Conservation (phyloP, 2,329 filamentous ascomycete species). For the Xylariaceae sp. region DNA sequence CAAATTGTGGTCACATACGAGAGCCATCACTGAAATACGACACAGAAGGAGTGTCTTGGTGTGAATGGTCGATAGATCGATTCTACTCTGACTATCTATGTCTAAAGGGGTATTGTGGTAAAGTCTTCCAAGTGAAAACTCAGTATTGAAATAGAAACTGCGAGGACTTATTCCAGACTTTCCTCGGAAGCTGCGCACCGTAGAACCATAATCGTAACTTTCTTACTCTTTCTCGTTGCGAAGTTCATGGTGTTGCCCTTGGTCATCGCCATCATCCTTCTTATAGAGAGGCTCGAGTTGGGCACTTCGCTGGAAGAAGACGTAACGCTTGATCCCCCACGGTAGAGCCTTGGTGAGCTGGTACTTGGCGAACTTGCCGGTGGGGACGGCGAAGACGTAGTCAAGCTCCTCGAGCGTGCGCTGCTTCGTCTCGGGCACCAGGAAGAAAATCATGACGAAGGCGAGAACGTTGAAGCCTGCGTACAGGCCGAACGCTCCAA, state of each 20-base stretch:
- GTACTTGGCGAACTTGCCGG: constrained; percentile 48
- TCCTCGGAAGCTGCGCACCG: too few species aligned
- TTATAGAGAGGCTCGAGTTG: constrained; percentile 40
- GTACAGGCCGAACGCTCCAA: constrained; percentile 56
- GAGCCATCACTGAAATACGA: background rate
- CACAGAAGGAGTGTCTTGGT: background rate
- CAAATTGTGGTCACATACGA: too few species aligned
- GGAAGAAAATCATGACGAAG: constrained; percentile 54
- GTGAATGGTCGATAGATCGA: constrained; percentile 3
- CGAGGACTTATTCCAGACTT: background rate
- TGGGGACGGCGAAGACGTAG: constrained; percentile 53
- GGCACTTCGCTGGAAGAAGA: constrained; percentile 41
- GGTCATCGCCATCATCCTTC: constrained; percentile 31
- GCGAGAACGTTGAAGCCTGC: constrained; percentile 54
- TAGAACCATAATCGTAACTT: too few species aligned
- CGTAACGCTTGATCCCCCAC: constrained; percentile 46
- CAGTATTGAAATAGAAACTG: background rate
- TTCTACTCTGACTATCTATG: constrained; percentile 16
- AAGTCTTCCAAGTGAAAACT: constrained; percentile 5
- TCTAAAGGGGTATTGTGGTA: constrained; percentile 15
- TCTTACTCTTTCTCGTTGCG: too few species aligned
- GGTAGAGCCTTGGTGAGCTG: constrained; percentile 47
- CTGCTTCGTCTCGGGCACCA: constrained; percentile 58
- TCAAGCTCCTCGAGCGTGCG: constrained; percentile 58
- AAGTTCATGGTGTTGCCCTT: background rate